These are phyloP conservation scores for Inonotus obliquus DNA, from an alignment of 1,284 basidiomycete genomes.

Conservation along the genomic window DNA sequence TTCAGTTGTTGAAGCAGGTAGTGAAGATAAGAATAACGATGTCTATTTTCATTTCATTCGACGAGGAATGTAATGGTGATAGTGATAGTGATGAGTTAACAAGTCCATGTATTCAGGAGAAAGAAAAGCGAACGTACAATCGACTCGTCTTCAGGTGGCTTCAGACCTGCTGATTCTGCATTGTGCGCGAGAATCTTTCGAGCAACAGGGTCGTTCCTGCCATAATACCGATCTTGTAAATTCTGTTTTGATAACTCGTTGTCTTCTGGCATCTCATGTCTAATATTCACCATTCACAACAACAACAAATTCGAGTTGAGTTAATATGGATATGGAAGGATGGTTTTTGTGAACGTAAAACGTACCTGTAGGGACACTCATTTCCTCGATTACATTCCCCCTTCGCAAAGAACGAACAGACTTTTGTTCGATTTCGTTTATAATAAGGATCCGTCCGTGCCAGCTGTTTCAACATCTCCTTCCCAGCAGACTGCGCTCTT, in stretches of 20 bases:
- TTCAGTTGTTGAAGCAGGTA: constrained; percentile 75
- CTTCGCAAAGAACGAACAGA: constrained; percentile 95
- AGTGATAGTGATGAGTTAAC: too few relatives aligned
- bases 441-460: constrained; percentile 95
- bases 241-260: constrained; percentile 88
- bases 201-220: constrained; percentile 87
- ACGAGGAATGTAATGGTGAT: constrained; percentile 1
- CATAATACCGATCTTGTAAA: constrained; percentile 90
- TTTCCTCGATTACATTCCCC: constrained; percentile 90
- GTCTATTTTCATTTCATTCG: constrained; percentile 53
- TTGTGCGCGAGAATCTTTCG: constrained; percentile 76
- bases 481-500: constrained; percentile 73
- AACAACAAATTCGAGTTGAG: too few relatives aligned
- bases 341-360: too few relatives aligned
- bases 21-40: constrained; percentile 85
- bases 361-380: constrained; percentile 86
- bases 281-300: constrained; percentile 27
- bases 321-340: too few relatives aligned
- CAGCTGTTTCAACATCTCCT: constrained; percentile 93
- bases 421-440: constrained; percentile 90
- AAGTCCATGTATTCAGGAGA: too few relatives aligned
- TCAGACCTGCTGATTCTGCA: constrained; percentile 76
- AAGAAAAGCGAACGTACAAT: too few relatives aligned
- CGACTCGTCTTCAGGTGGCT: constrained; percentile 82
- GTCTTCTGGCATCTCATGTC: constrained; percentile 86